Evolutionary conservation across 2,329 filamentous ascomycete genomes (phyloP).

Genomic region (Hawksworthiomyces lignivorus): DNA sequence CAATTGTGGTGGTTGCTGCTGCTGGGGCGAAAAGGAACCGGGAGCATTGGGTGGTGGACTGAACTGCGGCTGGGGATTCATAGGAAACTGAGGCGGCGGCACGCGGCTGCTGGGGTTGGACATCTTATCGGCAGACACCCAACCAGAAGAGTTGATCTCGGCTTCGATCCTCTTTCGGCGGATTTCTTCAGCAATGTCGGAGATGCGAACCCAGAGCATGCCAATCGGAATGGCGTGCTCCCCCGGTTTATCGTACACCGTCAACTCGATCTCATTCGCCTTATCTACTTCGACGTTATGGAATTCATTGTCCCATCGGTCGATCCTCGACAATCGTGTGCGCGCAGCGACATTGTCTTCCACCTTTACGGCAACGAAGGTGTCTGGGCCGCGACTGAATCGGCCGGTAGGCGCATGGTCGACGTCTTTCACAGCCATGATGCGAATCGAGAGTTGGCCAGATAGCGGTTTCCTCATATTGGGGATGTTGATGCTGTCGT

Average conservation of each 20-base stretch:
- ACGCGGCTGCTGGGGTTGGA: conserved; percentile 39
- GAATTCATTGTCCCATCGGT: conserved; percentile 85
- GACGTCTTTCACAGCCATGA: conserved; percentile 86
- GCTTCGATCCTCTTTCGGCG: conserved; percentile 94
- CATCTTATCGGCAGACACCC: conserved; percentile 97
- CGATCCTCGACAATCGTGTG: conserved; percentile 75
- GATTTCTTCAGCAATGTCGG: conserved; percentile 96
- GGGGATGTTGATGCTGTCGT: conserved; percentile 93
- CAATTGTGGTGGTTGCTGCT: conserved; percentile 17
- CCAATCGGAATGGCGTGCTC: conserved; percentile 89
- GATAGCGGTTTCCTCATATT: conserved; percentile 95
- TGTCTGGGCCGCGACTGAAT: conserved; percentile 87
- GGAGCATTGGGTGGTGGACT: conserved; percentile 37
- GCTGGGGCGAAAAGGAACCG: conserved; percentile 17
- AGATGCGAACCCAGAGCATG: conserved; percentile 92
- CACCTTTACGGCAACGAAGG: conserved; percentile 92
- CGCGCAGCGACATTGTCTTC: conserved; percentile 88
- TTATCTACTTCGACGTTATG: conserved; percentile 95
- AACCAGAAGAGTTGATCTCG: conserved; percentile 88
- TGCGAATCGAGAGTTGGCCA: conserved; percentile 77
- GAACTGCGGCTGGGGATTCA: conserved; percentile 42
- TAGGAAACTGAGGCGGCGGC: conserved; percentile 50
- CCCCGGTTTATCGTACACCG: conserved; percentile 90
- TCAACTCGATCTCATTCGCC: conserved; percentile 96
- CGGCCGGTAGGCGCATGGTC: conserved; percentile 80